Percentiles rank a stretch among this genome's conserved stretches.
Conservation (phyloP, 305 asterid species). For the Ilex paraguariensis region DNA sequence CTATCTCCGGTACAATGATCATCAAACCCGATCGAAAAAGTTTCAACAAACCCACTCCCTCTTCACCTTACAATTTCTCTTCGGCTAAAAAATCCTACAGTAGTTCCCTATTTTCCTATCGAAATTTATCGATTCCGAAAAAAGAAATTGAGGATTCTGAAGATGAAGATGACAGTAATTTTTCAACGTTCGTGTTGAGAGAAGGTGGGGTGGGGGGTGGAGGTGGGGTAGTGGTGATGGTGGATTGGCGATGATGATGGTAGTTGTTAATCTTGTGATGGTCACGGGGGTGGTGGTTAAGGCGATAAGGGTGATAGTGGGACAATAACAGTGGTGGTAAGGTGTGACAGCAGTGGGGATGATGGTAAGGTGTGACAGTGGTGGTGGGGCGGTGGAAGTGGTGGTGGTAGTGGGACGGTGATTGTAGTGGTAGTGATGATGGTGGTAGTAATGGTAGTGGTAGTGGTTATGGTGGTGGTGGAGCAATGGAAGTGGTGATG, state of each 20-base stretch:
- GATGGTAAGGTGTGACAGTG: no score
- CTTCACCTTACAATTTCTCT: neutral
- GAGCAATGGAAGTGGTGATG: no score
- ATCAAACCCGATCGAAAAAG: slow-evolving; percentile 48
- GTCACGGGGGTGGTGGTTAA: no score
- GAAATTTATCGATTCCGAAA: slow-evolving; percentile 3
- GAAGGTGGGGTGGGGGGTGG: slow-evolving; percentile 56
- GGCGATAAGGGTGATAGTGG: no score
- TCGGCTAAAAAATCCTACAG: neutral
- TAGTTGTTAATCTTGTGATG: no score
- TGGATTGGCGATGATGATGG: slow-evolving; percentile 80
- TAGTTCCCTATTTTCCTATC: slow-evolving; percentile 34
- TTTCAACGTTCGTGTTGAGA: slow-evolving; percentile 82
- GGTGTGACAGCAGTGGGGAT: no score
- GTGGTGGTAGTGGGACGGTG: no score
- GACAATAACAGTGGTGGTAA: no score
- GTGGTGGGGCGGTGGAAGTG: no score
- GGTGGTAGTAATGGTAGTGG: no score
- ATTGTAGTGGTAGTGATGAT: no score
- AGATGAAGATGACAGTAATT: slow-evolving; percentile 47
- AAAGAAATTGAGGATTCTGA: slow-evolving; percentile 10
- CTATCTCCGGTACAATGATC: slow-evolving; percentile 74
- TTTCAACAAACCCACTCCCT: slow-evolving; percentile 4
- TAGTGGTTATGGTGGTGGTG: no score
- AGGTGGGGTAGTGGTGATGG: slow-evolving; percentile 50